Conservation (phyloP, 768 basidiomycete genomes). For the Podaxis pistillaris region DNA sequence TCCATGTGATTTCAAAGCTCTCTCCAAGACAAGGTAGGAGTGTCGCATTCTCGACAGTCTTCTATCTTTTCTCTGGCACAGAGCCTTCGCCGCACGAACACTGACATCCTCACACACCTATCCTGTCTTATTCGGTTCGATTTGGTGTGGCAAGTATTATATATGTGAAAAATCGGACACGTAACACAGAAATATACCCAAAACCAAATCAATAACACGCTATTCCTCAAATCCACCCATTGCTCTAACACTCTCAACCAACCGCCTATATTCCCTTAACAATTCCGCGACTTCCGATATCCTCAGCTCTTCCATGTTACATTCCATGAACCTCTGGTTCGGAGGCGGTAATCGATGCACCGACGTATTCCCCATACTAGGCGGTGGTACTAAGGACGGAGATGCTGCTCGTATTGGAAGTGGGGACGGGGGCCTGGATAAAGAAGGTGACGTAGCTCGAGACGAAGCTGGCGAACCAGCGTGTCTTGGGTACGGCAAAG, state of each 20-base stretch:
- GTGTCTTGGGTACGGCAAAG: background rate
- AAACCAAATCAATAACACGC: slow-evolving; percentile 19
- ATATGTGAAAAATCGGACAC: no score
- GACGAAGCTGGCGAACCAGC: slow-evolving; percentile 18
- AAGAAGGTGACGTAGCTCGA: slow-evolving; percentile 14
- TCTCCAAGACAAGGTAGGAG: no score
- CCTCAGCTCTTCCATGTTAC: slow-evolving; percentile 71
- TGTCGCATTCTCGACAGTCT: no score
- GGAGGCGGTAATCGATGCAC: slow-evolving; percentile 50
- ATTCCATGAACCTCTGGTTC: slow-evolving; percentile 67
- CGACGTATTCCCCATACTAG: background rate
- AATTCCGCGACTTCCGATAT: slow-evolving; percentile 81
- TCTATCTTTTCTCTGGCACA: no score
- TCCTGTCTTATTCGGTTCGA: no score
- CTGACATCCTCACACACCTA: no score
- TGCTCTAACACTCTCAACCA: slow-evolving; percentile 67
- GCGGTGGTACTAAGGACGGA: slow-evolving; percentile 34
- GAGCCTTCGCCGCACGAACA: no score
- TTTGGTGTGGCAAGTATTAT: no score
- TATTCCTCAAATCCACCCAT: slow-evolving; percentile 52
- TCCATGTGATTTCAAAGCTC: no score
- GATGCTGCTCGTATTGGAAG: slow-evolving; percentile 23
- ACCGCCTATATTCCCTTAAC: slow-evolving; percentile 74
- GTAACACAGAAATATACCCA: background rate
- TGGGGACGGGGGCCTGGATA: slow-evolving; percentile 22